These are phyloP conservation scores for Pythium sukuiense DNA, from an alignment of 352 stramenopile species.

Conservation along the genomic window DNA sequence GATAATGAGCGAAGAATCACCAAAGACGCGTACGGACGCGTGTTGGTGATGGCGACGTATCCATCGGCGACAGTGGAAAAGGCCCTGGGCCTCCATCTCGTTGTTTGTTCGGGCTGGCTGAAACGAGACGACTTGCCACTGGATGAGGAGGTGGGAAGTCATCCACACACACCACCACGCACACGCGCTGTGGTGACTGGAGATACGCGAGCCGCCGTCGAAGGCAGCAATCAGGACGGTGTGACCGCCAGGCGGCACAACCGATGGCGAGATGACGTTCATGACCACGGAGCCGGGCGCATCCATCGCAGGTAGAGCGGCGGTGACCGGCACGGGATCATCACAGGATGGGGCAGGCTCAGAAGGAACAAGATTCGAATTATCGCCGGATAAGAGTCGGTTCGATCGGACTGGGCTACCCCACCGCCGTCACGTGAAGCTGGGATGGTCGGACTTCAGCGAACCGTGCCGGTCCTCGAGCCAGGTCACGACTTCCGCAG, in stretches of 20 bases:
- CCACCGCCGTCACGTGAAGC: background rate
- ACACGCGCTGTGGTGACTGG: conserved; percentile 2
- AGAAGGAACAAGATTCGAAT: background rate
- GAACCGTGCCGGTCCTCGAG: background rate
- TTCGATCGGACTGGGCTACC: background rate
- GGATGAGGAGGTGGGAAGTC: background rate
- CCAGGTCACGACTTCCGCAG: background rate
- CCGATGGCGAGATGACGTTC: too few species aligned
- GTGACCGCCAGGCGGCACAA: too few species aligned
- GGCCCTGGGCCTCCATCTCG: conserved; percentile 28
- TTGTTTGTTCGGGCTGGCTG: conserved; percentile 19
- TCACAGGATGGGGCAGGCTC: too few species aligned
- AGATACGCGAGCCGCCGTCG: conserved; percentile 5
- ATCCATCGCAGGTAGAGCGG: too few species aligned
- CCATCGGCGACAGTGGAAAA: conserved; percentile 19
- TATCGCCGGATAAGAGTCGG: background rate
- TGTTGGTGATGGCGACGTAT: background rate
- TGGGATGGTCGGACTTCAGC: background rate
- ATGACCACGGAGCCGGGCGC: too few species aligned
- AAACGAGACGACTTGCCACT: conserved; percentile 14
- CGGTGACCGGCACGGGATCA: too few species aligned
- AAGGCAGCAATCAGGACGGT: conserved; percentile 9
- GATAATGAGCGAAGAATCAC: conserved; percentile 25
- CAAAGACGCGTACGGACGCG: background rate
- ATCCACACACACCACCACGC: conserved; percentile 30